Evolutionary conservation across 768 basidiomycete species (phyloP).

Genomic region (Tricholoma furcatifolium): DNA sequence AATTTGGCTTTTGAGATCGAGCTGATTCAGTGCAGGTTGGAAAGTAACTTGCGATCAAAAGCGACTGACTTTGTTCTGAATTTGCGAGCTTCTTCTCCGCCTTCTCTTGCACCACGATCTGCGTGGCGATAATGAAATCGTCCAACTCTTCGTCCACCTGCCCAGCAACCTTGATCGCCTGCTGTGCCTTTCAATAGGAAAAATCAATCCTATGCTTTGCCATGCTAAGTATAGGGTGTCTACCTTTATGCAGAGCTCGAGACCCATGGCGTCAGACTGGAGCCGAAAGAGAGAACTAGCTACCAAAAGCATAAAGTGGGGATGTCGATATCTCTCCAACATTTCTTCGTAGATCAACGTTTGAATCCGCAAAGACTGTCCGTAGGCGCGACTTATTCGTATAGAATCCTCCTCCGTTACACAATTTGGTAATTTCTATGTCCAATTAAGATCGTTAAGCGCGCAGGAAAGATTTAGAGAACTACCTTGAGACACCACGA

Average conservation of each 20-base stretch:
- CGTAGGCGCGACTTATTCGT: background rate
- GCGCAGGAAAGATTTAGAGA: background rate
- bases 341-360: background rate
- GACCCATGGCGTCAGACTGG: conserved; percentile 1
- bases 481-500: background rate
- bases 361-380: background rate
- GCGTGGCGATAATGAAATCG: background rate
- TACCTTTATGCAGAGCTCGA: conserved; percentile 1
- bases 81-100: background rate
- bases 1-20: background rate
- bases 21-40: background rate
- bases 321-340: background rate
- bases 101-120: background rate
- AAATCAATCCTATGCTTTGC: background rate
- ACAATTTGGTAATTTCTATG: background rate
- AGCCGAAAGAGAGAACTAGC: background rate
- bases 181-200: background rate
- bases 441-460: background rate
- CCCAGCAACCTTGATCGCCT: background rate
- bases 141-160: background rate
- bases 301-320: conserved; percentile 1
- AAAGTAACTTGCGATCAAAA: background rate
- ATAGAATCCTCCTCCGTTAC: background rate
- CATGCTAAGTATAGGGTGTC: background rate
- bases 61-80: background rate